A percentile compares a stretch with the other conserved stretches of the same genome.
Conservation (phyloP, 108 stramenopile species). For the Cylindrotheca fusiformis region DNA sequence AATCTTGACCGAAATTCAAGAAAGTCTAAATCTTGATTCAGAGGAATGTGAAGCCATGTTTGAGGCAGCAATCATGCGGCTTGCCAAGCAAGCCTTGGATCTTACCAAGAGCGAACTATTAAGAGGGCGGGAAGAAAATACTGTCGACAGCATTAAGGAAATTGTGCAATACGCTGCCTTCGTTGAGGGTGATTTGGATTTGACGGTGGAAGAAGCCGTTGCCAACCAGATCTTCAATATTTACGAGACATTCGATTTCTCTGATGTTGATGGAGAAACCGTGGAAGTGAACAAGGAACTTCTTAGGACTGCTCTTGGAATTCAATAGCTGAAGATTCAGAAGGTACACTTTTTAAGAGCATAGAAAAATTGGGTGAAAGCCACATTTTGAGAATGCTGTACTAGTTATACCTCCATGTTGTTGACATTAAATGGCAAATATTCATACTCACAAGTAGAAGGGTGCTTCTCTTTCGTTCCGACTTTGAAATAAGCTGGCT, state of each 20-base stretch:
- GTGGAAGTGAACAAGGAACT: constrained; percentile 58
- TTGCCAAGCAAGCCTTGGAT: constrained; percentile 47
- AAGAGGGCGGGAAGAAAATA: constrained; percentile 68
- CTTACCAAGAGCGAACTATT: constrained; percentile 55
- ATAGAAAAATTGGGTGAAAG: too few species aligned
- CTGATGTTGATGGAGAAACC: constrained; percentile 44
- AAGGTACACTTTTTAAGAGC: too few species aligned
- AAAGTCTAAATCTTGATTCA: constrained; percentile 69
- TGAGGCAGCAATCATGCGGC: constrained; percentile 44
- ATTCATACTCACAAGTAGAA: too few species aligned
- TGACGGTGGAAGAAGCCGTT: constrained; percentile 58
- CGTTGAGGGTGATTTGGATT: constrained; percentile 68
- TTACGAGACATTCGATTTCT: constrained; percentile 73
- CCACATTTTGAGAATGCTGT: too few species aligned
- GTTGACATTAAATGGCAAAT: not conserved
- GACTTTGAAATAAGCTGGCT: too few species aligned
- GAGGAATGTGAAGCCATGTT: constrained; percentile 79
- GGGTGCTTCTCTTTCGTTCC: too few species aligned
- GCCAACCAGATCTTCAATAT: constrained; percentile 65
- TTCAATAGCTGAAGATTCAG: constrained; percentile 10
- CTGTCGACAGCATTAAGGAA: constrained; percentile 63
- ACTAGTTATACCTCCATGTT: not conserved
- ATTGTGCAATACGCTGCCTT: constrained; percentile 75
- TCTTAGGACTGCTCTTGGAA: constrained; percentile 49
- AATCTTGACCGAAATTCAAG: constrained; percentile 71